phyloP scores from a whole-genome alignment of 148 eudicot genomes.

The Chenopodium album region DNA sequence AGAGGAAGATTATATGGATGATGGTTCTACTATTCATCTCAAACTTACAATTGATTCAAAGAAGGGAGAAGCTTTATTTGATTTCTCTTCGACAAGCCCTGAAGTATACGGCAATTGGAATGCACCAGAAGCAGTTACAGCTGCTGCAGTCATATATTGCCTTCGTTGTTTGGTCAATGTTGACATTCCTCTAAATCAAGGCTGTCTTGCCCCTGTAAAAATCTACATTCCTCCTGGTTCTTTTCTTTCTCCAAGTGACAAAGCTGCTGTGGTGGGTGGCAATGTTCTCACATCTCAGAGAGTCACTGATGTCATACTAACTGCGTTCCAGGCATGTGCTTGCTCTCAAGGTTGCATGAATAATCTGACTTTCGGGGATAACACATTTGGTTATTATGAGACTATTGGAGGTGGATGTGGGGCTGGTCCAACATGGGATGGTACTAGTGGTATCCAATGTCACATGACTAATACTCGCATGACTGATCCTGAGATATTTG shows the following conservation, averaged over 20 bases:
- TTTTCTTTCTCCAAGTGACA: conserved; percentile 95
- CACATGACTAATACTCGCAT: conserved; percentile 97
- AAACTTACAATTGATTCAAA: conserved; percentile 69
- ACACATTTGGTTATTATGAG: conserved; percentile 88
- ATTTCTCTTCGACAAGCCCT: conserved; percentile 85
- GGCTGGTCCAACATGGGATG: conserved; percentile 91
- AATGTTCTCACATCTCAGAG: conserved; percentile 97
- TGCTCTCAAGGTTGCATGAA: conserved; percentile 99
- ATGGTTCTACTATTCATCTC: conserved; percentile 80
- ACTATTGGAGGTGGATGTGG: conserved; percentile 98
- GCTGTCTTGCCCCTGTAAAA: conserved; percentile 90
- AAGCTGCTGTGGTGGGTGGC: conserved; percentile 98
- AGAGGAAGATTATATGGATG: conserved; percentile 99
- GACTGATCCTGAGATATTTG: conserved; percentile 98
- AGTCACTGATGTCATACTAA: conserved; percentile 85
- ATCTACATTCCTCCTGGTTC: conserved; percentile 74
- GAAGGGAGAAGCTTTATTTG: conserved; percentile 82
- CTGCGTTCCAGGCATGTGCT: conserved; percentile 97
- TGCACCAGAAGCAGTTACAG: conserved; percentile 91
- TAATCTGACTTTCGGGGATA: conserved; percentile 90
- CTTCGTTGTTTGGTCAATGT: conserved; percentile 87
- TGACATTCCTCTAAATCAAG: conserved; percentile 96
- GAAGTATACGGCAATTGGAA: conserved; percentile 99
- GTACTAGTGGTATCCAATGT: conserved; percentile 94
- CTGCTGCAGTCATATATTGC: conserved; percentile 94